Conservation (phyloP, 2,329 filamentous ascomycete genomes). For the Aspergillus thermomutatus region DNA sequence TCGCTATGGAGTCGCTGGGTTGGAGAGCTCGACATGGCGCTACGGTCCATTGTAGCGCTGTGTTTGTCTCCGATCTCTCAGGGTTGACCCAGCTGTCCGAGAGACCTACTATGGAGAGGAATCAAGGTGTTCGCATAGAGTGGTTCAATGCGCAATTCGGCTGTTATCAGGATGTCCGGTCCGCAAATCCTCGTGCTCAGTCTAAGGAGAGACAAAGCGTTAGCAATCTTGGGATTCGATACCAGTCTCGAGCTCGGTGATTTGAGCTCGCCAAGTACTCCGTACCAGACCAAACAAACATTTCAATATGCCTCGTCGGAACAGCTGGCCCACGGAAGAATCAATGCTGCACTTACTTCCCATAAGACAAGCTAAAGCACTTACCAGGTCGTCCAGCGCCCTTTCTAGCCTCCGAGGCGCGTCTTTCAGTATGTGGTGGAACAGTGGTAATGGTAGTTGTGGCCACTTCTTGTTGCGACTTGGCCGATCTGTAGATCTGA, state of each 20-base stretch:
- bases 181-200: neutral
- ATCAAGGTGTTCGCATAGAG: neutral
- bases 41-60: slow-evolving; percentile 62
- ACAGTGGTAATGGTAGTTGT: neutral
- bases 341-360: neutral
- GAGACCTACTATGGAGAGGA: neutral
- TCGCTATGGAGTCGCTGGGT: slow-evolving; percentile 62
- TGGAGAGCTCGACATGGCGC: slow-evolving; percentile 67
- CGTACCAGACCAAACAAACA: neutral
- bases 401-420: neutral
- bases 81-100: neutral
- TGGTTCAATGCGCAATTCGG: neutral
- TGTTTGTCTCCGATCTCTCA: slow-evolving; percentile 14
- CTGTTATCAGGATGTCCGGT: neutral
- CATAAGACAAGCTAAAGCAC: neutral
- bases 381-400: neutral
- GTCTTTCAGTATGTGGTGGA: neutral
- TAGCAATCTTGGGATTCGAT: neutral
- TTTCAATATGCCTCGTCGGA: neutral
- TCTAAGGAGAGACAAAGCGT: neutral
- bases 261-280: neutral
- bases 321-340: neutral
- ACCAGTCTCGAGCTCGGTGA: neutral
- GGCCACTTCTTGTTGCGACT: neutral
- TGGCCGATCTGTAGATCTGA: neutral